Conservation (phyloP, 1,284 basidiomycete species). For the Abortiporus biennis region DNA sequence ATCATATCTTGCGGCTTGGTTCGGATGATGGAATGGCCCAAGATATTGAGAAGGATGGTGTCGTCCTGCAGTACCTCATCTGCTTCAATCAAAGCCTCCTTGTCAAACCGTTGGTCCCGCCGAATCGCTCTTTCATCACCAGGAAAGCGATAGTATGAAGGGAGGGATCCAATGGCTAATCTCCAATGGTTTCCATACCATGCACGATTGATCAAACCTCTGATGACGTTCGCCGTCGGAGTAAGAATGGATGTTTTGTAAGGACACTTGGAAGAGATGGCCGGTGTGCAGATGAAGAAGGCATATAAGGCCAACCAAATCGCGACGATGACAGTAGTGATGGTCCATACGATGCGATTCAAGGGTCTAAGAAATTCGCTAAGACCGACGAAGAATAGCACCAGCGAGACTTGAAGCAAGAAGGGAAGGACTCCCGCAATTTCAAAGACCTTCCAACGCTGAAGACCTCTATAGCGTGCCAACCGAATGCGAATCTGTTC, state of each 20-base stretch:
- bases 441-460: conserved; percentile 10
- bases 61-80: background rate
- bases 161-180: no score
- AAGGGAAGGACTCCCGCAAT: conserved; percentile 13
- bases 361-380: conserved; percentile 8
- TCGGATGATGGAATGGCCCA: background rate
- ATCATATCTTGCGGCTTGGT: background rate
- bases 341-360: conserved; percentile 3
- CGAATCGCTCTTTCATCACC: background rate
- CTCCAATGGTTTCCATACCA: background rate
- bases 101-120: background rate
- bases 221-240: no score
- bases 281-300: background rate
- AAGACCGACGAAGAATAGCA: conserved; percentile 13
- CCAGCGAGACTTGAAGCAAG: conserved; percentile 11
- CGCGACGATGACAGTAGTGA: background rate
- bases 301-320: background rate
- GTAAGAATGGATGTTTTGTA: conserved; percentile 2
- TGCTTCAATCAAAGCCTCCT: background rate
- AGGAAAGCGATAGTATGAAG: conserved; percentile 1
- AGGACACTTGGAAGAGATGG: background rate
- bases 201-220: background rate
- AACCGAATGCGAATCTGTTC: conserved; percentile 5
- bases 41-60: background rate
- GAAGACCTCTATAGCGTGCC: conserved; percentile 5